phyloP scores from a whole-genome alignment of 1,139 yeast species.

The Nakaseomyces uthaithaninus region DNA sequence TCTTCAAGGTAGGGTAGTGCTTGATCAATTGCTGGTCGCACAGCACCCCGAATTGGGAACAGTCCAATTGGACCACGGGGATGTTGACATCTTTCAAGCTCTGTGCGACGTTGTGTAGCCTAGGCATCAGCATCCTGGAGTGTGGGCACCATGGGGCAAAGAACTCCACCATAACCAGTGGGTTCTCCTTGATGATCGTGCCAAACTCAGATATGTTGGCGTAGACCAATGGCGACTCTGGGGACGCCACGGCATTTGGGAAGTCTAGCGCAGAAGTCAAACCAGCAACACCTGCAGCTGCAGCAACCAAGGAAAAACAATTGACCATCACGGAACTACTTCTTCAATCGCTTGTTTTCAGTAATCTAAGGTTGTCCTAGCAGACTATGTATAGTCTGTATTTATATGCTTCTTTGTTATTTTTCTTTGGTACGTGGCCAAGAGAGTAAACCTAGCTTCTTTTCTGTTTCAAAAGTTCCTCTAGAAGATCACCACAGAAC shows the following conservation, averaged over 20 bases:
- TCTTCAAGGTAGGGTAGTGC: conserved; percentile 89
- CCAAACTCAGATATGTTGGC: conserved; percentile 5
- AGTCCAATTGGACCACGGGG: conserved; percentile 84
- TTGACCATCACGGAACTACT: too few species aligned
- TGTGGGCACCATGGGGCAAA: conserved; percentile 99
- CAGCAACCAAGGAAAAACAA: not conserved
- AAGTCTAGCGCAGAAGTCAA: conserved; percentile 5
- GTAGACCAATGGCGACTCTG: not conserved
- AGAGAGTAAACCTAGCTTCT: too few species aligned
- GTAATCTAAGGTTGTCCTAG: too few species aligned
- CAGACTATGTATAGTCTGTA: too few species aligned
- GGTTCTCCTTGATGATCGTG: conserved; percentile 56
- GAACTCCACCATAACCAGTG: conserved; percentile 85
- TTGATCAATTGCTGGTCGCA: conserved; percentile 67
- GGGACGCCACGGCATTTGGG: conserved; percentile 1
- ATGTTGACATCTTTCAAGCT: conserved; percentile 54
- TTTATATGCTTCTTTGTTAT: too few species aligned
- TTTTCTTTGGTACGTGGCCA: too few species aligned
- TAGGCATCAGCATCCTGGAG: conserved; percentile 88
- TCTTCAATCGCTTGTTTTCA: too few species aligned
- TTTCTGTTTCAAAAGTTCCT: too few species aligned
- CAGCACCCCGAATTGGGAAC: conserved; percentile 73
- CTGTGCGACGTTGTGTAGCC: conserved; percentile 77
- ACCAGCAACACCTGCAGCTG: conserved; percentile 6
- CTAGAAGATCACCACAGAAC: too few species aligned